These are phyloP conservation scores for Arctium minus DNA, from an alignment of 129 eudicot species.

Conservation along the genomic window DNA sequence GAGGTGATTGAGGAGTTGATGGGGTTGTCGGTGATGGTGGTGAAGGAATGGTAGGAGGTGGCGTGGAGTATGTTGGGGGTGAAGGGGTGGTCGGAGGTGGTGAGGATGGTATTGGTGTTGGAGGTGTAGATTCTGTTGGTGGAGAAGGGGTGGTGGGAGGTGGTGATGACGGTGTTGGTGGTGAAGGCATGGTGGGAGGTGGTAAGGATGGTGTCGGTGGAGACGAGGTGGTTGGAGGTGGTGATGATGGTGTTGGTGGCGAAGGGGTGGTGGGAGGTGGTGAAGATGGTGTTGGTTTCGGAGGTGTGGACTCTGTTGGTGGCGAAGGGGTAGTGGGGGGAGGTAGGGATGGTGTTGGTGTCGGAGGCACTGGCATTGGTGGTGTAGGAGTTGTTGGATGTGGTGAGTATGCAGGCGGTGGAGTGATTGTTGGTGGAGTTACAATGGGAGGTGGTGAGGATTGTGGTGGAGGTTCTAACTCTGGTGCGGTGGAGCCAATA, in stretches of 20 bases:
- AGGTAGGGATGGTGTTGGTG: conserved; percentile 17
- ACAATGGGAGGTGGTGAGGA: not conserved
- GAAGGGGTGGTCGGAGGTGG: not conserved
- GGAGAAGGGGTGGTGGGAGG: not conserved
- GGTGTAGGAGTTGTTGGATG: conserved; percentile 1
- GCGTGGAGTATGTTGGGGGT: not conserved
- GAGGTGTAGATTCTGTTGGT: not conserved
- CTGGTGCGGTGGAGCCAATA: not conserved
- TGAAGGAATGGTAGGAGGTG: not conserved
- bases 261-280: not conserved
- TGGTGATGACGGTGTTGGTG: conserved; percentile 6
- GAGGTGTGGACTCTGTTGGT: conserved; percentile 3
- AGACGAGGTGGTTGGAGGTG: not conserved
- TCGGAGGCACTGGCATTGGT: not conserved
- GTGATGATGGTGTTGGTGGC: too few species aligned
- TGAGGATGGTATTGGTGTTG: not conserved
- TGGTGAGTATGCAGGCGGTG: not conserved
- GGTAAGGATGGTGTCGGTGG: conserved; percentile 8
- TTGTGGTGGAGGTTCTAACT: conserved; percentile 30
- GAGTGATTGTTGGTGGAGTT: not conserved
- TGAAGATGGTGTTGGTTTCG: conserved; percentile 21
- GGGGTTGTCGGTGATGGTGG: conserved; percentile 4
- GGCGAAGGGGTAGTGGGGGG: not conserved
- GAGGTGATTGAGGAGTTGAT: not conserved
- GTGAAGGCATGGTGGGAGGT: not conserved